phyloP scores from a whole-genome alignment of 768 basidiomycete genomes.

The Coprinopsis sp. region DNA sequence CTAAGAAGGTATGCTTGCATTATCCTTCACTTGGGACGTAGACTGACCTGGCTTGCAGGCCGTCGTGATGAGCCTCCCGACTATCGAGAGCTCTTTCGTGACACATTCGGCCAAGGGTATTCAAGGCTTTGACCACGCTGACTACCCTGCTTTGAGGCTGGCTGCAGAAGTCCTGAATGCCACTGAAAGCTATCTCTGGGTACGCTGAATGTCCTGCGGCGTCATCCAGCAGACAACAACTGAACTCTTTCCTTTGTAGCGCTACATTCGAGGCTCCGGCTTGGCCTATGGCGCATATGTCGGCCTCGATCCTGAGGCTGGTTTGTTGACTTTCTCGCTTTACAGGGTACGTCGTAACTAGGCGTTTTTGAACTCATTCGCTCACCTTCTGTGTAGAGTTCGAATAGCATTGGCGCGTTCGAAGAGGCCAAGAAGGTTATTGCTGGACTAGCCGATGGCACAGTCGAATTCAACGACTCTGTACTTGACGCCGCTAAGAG shows the following conservation, averaged over 20 bases:
- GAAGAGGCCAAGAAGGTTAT: constrained; percentile 77
- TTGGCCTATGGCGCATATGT: constrained; percentile 90
- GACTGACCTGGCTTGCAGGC: constrained; percentile 43
- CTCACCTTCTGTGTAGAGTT: constrained; percentile 48
- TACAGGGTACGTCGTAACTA: constrained; percentile 56
- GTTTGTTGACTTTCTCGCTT: constrained; percentile 67
- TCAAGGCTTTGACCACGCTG: constrained; percentile 73
- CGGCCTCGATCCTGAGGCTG: constrained; percentile 71
- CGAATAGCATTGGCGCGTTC: constrained; percentile 74
- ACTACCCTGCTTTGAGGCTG: constrained; percentile 82
- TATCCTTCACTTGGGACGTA: background rate
- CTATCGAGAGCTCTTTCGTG: constrained; percentile 90
- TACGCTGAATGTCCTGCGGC: no score
- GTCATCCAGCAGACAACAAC: no score
- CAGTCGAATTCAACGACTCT: constrained; percentile 75
- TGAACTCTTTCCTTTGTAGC: no score
- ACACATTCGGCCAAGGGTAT: constrained; percentile 76
- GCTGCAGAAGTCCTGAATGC: constrained; percentile 86
- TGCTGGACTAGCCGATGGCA: constrained; percentile 73
- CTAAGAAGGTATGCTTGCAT: constrained; percentile 50
- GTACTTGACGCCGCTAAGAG: constrained; percentile 89
- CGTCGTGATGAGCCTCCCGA: constrained; percentile 82
- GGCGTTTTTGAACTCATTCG: background rate
- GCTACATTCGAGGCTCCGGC: constrained; percentile 89
- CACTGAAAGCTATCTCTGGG: constrained; percentile 94